A percentile compares a stretch with the other conserved stretches of the same genome.
Evolutionary conservation across 176 grass and related monocot genomes (phyloP).

Genomic region (Dendrocalamus sinicus): DNA sequence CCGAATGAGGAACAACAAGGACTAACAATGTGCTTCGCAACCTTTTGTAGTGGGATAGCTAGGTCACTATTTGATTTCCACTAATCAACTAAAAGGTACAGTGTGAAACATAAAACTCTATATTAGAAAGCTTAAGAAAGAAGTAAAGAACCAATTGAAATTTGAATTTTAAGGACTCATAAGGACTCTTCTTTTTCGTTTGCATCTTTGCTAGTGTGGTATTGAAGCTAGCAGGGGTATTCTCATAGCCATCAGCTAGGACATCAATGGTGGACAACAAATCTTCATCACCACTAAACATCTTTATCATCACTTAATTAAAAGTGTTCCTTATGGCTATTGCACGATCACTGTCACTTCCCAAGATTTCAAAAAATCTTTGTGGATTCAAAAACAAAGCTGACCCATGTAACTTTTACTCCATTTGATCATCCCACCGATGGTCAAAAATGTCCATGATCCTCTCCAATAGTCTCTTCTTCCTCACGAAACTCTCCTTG

Average conservation of each 20-base stretch:
- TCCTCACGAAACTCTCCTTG: background rate
- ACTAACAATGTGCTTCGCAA: background rate
- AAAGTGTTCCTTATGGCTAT: background rate
- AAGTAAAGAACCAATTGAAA: background rate
- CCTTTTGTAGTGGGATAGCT: background rate
- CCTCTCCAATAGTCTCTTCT: background rate
- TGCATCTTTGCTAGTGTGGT: background rate
- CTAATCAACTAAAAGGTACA: background rate
- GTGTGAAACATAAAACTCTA: background rate
- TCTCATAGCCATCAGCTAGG: background rate
- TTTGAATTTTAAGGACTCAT: background rate
- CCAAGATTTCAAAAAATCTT: background rate
- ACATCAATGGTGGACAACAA: background rate
- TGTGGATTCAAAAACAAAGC: background rate
- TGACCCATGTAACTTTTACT: background rate
- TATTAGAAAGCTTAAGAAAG: background rate
- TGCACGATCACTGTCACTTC: background rate
- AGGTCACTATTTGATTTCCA: background rate
- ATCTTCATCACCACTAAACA: background rate
- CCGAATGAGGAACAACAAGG: background rate
- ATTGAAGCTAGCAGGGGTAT: background rate
- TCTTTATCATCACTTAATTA: background rate
- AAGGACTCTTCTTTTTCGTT: background rate
- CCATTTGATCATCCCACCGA: background rate
- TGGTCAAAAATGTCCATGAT: background rate